Base-by-base conservation (phyloP, 305 asterid species). In the Caryopteris hybrid region DNA sequence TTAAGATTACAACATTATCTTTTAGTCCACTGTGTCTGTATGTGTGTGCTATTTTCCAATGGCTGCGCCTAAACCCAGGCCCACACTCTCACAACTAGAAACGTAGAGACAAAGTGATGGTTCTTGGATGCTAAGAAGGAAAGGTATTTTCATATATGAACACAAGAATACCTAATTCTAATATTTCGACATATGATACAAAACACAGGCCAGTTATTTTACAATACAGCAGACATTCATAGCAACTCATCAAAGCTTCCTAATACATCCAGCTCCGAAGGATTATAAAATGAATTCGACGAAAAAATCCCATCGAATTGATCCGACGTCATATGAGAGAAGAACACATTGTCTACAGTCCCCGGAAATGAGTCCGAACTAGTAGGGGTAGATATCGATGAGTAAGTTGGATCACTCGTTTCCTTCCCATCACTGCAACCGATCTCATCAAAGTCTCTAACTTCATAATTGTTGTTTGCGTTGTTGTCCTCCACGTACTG, bases 241-340 rank as follows among this genome's bases (percentile, higher is more conserved):
- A 74, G 34, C 6, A 82, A 61, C 31, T 76, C 82, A 64, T 85
- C 81, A 17, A 80, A 87, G 72, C 89, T 83, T 47, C 91, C 83
- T 18, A 87, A 63, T 14, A 87, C 86, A 74, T 83, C 89, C 16
- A 85, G 39, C 23, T 76, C 70, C 43, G 79, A 68, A 17, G 81
- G 64, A 25, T 77, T 81, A 47, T 51, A 75, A n/a, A 54, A 64
- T 1, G 83, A 77, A 56, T 60, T 68, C 0, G 83, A 50, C 2
- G 81, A 51, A 10, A 71, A 53, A 17, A 75, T 31, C 51, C 81
- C 80, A 14, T 64, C 70, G 45, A 81, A 73, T 0, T 78, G 82
- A 1, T 81, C 86, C 7, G 76, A 78, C 55, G n/a, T n/a, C n/a
- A 78, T 60, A 2, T 66, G 76, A 51, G 81, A 73, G 13, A 16